phyloP scores from a whole-genome alignment of 1,139 yeast species.

The Kodamaea suecica region DNA sequence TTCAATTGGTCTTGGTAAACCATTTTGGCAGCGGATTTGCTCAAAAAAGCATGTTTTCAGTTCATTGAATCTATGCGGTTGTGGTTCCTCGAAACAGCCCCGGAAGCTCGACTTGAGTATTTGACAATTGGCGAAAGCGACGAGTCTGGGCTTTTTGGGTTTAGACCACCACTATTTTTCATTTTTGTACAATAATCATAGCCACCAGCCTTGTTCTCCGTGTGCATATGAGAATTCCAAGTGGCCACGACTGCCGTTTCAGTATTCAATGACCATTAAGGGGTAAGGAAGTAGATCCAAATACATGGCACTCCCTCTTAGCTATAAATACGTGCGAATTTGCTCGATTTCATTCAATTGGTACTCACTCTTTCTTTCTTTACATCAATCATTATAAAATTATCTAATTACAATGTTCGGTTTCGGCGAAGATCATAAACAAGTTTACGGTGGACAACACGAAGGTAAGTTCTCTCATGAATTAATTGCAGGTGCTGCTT shows the following conservation, averaged over 20 bases:
- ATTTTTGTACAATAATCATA: slow-evolving; percentile 1
- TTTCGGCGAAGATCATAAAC: slow-evolving; percentile 19
- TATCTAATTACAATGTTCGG: slow-evolving; percentile 15
- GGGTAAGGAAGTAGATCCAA: not conserved
- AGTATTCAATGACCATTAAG: not conserved
- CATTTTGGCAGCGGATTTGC: too few species aligned
- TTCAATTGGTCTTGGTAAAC: too few species aligned
- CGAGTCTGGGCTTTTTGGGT: too few species aligned
- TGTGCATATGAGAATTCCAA: not conserved
- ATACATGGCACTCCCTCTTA: not conserved
- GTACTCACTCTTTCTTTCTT: not conserved
- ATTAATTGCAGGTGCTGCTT: slow-evolving; percentile 34
- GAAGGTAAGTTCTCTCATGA: slow-evolving; percentile 33
- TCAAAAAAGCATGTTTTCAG: too few species aligned
- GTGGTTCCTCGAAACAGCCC: not conserved
- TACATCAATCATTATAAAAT: not conserved
- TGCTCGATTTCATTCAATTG: not conserved
- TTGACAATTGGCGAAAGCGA: too few species aligned
- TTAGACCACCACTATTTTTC: too few species aligned
- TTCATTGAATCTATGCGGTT: too few species aligned
- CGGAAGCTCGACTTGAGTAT: too few species aligned
- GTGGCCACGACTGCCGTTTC: not conserved
- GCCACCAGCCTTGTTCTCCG: not conserved
- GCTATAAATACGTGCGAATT: slow-evolving; percentile 1
- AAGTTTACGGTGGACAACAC: slow-evolving; percentile 30